phyloP scores from a whole-genome alignment of 768 basidiomycete genomes.

The Mycena kentingensis region DNA sequence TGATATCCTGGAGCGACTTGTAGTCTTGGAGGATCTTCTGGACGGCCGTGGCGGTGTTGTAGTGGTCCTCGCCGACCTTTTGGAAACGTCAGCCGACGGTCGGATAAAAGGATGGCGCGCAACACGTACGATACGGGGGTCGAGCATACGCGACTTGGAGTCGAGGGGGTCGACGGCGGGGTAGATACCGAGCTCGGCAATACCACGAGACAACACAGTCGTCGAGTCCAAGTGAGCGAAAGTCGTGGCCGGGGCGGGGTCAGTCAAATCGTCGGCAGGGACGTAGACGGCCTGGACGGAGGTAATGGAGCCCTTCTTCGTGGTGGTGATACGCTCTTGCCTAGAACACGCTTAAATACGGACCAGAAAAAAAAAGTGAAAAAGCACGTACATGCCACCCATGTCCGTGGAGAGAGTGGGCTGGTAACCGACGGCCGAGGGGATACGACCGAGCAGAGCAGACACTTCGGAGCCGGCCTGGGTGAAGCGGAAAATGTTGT shows the following conservation, averaged over 20 bases:
- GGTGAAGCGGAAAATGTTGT: slow-evolving; percentile 99
- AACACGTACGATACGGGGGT: slow-evolving; percentile 90
- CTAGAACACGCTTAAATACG: slow-evolving; percentile 37
- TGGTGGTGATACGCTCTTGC: slow-evolving; percentile 99
- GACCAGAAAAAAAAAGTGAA: slow-evolving; percentile 1
- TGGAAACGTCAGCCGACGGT: slow-evolving; percentile 4
- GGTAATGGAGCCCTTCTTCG: slow-evolving; percentile 99
- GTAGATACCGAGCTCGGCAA: slow-evolving; percentile 99
- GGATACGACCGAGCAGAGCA: slow-evolving; percentile 99
- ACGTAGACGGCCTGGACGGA: slow-evolving; percentile 99
- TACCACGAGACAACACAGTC: slow-evolving; percentile 98
- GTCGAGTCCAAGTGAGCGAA: slow-evolving; percentile 99
- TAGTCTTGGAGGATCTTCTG: slow-evolving; percentile 98
- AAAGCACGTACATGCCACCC: slow-evolving; percentile 88
- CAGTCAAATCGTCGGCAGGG: slow-evolving; percentile 99
- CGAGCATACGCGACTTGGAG: slow-evolving; percentile 99
- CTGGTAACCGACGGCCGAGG: slow-evolving; percentile 99
- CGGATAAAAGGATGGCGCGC: neutral
- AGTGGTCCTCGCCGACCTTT: slow-evolving; percentile 88
- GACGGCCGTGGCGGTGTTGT: slow-evolving; percentile 92
- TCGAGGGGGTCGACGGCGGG: slow-evolving; percentile 99
- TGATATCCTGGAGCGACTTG: slow-evolving; percentile 98
- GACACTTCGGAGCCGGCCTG: slow-evolving; percentile 99
- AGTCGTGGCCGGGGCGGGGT: slow-evolving; percentile 98
- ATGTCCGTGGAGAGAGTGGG: slow-evolving; percentile 99